Base-by-base conservation (phyloP, 2,329 filamentous ascomycete species). In the Pseudonectria foliicola region DNA sequence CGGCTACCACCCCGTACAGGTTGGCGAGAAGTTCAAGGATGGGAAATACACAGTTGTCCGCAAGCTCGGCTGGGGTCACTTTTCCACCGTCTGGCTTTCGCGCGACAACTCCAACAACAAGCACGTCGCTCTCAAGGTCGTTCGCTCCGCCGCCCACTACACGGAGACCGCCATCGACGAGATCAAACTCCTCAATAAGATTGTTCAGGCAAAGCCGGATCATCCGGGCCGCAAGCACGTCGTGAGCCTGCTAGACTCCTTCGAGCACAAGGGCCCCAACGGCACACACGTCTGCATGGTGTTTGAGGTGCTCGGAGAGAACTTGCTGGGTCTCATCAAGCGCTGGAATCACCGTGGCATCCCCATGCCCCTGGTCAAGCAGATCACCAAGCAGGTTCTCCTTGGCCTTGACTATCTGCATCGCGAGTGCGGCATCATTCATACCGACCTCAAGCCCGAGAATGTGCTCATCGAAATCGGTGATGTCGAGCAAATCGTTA, bases 231-330 rank as follows among this genome's bases (percentile, higher is more conserved):
- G 90, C 49, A 85, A 85, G 61, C 90, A 96, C 55, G 92, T 96
- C 45, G 92, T 98, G 60, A 95, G 88, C 61, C 73, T 98, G 26
- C 75, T 96, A 50, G 90, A 96, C 63, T 95, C 87, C 0, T 98
- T 98, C 61, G 90, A 95, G 60, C 92, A 96, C 67, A 93, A 93
- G 62, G 92, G 92, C 8, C 90, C 90, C 28, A 93, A 98, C 55
- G 92, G 92, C 31, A 84, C 87, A 33, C 92, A 98, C 57, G 88
- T 96, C 39, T 98, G 92, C 69, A 96, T 98, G 90, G 92, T 98
- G 7, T 98, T 98, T 53, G 92, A 98, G 62, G 92, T 98, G 4
- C 66, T 98, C 37, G 92, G 92, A 35, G 89, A 96, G 72, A 96
- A 96, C 57, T 65, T 96, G 45, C 68, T 96, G 34, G 90, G 92